phyloP scores from a whole-genome alignment of 106 monocot genomes.

The Dioscorea dumetorum region DNA sequence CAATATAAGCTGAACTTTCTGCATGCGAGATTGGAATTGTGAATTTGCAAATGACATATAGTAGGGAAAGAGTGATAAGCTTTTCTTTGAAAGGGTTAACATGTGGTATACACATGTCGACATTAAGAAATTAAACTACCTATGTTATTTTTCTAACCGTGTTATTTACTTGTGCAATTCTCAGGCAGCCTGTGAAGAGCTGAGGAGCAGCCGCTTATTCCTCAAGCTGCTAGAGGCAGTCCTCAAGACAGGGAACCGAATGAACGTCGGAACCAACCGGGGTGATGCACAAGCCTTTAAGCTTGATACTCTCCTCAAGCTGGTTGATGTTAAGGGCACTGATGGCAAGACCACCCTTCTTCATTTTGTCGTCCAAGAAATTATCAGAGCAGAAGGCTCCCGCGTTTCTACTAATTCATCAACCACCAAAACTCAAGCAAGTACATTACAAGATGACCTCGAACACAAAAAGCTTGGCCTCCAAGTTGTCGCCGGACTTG shows the following conservation, averaged over 20 bases:
- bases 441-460: constrained; percentile 32
- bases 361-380: constrained; percentile 94
- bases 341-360: constrained; percentile 91
- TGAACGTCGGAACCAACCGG: constrained; percentile 92
- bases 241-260: constrained; percentile 92
- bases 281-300: constrained; percentile 93
- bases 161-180: not conserved
- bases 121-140: too few species aligned
- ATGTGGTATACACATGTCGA: too few species aligned
- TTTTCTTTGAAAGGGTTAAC: too few species aligned
- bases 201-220: constrained; percentile 79
- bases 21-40: too few species aligned
- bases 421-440: constrained; percentile 21
- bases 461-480: constrained; percentile 52
- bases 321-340: constrained; percentile 80
- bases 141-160: too few species aligned
- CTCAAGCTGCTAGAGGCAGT: constrained; percentile 89
- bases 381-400: constrained; percentile 65
- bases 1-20: too few species aligned
- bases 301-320: constrained; percentile 90
- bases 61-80: too few species aligned
- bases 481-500: constrained; percentile 52
- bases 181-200: constrained; percentile 85
- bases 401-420: constrained; percentile 25
- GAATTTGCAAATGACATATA: too few species aligned